These are phyloP conservation scores for Prunus armeniaca DNA, from an alignment of 306 rosid genomes.

Conservation along the genomic window DNA sequence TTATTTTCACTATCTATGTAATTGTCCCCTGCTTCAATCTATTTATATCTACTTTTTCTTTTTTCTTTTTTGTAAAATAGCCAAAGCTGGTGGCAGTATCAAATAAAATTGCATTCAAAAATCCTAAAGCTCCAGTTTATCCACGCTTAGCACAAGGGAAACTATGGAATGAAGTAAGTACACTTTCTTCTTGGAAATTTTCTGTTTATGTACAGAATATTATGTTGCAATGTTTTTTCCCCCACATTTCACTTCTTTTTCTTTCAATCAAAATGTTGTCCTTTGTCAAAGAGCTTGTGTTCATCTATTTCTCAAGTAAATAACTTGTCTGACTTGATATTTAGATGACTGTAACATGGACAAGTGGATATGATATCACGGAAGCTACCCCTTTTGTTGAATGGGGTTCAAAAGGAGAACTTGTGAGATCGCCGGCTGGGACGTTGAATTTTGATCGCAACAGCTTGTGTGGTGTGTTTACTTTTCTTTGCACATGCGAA, in stretches of 20 bases:
- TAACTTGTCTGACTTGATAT: conserved; percentile 13
- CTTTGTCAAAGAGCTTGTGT: neutral
- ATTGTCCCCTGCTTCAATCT: neutral
- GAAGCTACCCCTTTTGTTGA: conserved; percentile 86
- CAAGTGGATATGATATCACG: conserved; percentile 77
- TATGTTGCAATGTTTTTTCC: neutral
- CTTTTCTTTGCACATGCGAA: conserved; percentile 16
- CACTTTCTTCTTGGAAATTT: conserved; percentile 1
- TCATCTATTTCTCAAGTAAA: neutral
- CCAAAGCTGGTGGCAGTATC: conserved; percentile 82
- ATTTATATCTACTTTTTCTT: neutral
- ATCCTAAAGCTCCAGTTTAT: conserved; percentile 89
- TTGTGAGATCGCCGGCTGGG: conserved; percentile 61
- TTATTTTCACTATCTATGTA: neutral
- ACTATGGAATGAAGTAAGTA: conserved; percentile 79
- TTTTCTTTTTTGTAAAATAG: conserved; percentile 30
- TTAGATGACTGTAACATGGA: conserved; percentile 95
- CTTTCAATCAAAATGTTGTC: conserved; percentile 16
- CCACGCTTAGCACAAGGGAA: conserved; percentile 95
- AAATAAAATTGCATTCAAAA: conserved; percentile 51
- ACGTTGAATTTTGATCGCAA: conserved; percentile 74
- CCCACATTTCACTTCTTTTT: neutral
- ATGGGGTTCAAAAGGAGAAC: conserved; percentile 70
- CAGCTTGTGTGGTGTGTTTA: conserved; percentile 78
- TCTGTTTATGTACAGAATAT: conserved; percentile 12